Evolutionary conservation across 495 filamentous ascomycete species (phyloP).

Genomic region (Xylaria acuta): DNA sequence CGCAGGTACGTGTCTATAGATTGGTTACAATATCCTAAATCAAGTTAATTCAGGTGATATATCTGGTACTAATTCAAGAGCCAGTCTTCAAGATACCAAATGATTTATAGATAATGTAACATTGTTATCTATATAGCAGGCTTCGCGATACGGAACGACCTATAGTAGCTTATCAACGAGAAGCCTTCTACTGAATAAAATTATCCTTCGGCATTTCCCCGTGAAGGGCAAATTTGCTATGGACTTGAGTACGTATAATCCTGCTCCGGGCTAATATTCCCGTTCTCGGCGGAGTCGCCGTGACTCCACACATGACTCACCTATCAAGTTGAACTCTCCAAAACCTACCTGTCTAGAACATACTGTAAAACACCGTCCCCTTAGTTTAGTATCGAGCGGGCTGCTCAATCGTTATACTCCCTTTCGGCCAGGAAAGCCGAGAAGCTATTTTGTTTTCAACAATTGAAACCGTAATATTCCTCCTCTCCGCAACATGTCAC

Average conservation of each 20-base stretch:
- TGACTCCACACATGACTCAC: constrained; percentile 6
- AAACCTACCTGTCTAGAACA: too few relatives aligned
- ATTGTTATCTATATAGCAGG: too few relatives aligned
- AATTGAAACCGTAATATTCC: not conserved
- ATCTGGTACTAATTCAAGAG: too few relatives aligned
- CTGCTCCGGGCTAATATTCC: not conserved
- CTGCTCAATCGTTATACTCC: not conserved
- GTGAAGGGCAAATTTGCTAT: too few relatives aligned
- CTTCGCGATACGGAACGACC: too few relatives aligned
- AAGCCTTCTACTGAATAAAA: not conserved
- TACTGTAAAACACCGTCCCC: not conserved
- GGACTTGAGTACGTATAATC: not conserved
- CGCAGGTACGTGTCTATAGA: too few relatives aligned
- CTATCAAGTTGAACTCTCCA: not conserved
- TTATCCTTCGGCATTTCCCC: not conserved
- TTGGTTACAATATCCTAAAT: too few relatives aligned
- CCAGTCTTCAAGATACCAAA: too few relatives aligned
- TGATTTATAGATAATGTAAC: too few relatives aligned
- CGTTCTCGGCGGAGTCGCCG: not conserved
- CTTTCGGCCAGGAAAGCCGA: not conserved
- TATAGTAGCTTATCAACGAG: not conserved
- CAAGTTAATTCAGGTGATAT: too few relatives aligned
- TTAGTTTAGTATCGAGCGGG: not conserved
- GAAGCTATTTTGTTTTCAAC: not conserved
- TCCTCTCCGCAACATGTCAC: not conserved